Evolutionary conservation across 83 land plant species (phyloP), one percentile per base, ranked within the genome.

Genomic region (Larix sibirica): DNA sequence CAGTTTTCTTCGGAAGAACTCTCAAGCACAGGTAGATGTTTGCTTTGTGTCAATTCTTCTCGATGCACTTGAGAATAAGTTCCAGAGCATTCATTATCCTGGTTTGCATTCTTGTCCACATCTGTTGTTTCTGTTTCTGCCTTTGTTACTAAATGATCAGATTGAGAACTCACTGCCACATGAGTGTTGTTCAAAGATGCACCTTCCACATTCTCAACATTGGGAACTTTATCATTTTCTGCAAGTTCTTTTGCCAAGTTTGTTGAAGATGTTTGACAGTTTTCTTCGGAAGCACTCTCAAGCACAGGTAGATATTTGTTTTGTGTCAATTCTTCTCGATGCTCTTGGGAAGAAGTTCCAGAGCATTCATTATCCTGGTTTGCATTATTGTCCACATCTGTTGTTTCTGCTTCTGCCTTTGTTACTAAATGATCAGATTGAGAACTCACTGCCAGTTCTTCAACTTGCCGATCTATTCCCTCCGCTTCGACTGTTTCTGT

Each of bases 181-280:
- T 20, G 77, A 73, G 47, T 73, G 77, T 73, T 73, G 56, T 18
- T n/a, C 6, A 73, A 56, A n/a, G 42, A 7, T 70, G 77, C 13
- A n/a, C 10, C 10, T 73, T 73, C 54, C 21, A 42, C 36, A 17
- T 70, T 70, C 75, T 70, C 75, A 40, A 40, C 23, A 40, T 14
- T 40, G 50, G 9, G 40, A 70, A 44, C 23, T 28, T 70, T 70
- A 20, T 33, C 77, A 73, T 40, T 71, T 71, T 40, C 76, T 40
- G 24, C 47, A 6, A 40, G 76, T 20, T 18, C 47, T 20, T 38
- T 71, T 71, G 1, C 50, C n/a, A 71, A 40, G 18, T 71, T 38
- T 71, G 76, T 71, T 40, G 50, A 42, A 71, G 76, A 17, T 40
- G 7, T 23, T 40, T 4, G 12, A 71, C 50, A 42, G 40, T 71